Evolutionary conservation across 352 stramenopile species (phyloP).

Genomic region (Globisporangium nagaii): DNA sequence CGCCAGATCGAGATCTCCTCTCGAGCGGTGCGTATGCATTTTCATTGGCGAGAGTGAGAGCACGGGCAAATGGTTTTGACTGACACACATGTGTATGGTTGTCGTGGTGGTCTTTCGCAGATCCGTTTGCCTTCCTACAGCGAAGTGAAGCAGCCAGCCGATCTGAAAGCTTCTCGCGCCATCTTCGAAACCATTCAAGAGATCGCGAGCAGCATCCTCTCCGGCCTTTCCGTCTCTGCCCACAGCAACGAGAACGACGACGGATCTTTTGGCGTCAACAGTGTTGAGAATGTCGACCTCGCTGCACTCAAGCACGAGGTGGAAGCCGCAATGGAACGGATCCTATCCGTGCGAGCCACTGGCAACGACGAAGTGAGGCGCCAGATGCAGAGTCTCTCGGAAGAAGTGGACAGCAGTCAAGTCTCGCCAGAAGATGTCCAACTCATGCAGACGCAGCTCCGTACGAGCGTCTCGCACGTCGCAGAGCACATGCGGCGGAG

Average conservation of each 20-base stretch:
- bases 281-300: background rate
- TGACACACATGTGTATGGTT: background rate
- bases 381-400: constrained; percentile 15
- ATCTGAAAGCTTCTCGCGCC: background rate
- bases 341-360: constrained; percentile 20
- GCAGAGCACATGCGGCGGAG: constrained; percentile 1
- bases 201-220: constrained; percentile 12
- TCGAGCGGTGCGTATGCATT: background rate
- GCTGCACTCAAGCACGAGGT: constrained; percentile 4
- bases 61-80: too few relatives aligned
- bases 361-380: constrained; percentile 17
- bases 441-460: constrained; percentile 19
- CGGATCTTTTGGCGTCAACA: too few relatives aligned
- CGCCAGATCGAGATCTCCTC: background rate
- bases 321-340: constrained; percentile 14
- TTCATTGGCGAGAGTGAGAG: too few relatives aligned
- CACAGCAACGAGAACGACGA: background rate
- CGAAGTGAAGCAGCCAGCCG: background rate
- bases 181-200: constrained; percentile 21
- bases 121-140: constrained; percentile 13
- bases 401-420: constrained; percentile 6
- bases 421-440: constrained; percentile 9
- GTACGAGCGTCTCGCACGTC: background rate
- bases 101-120: constrained; percentile 3
- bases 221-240: too few relatives aligned